A percentile compares a stretch with the other conserved stretches of the same genome.
Evolutionary conservation across 2,329 filamentous ascomycete species (phyloP).

Genomic region (Neospermospora avenae): DNA sequence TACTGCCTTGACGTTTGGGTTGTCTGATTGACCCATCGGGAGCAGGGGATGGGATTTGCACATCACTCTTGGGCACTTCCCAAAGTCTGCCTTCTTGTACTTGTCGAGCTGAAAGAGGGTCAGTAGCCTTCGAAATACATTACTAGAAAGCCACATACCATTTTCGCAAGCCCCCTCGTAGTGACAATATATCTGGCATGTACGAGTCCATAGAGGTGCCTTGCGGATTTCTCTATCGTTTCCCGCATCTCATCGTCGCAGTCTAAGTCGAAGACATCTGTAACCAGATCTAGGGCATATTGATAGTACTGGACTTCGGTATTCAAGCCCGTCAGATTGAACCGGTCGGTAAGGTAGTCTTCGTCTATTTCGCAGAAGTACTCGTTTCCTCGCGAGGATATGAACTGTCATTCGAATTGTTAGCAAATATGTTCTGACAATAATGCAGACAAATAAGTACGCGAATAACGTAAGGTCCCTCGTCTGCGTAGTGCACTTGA

Average conservation of each 20-base stretch:
- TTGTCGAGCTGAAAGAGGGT: slow-evolving; percentile 76
- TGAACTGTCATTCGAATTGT: slow-evolving; percentile 64
- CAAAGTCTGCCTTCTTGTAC: slow-evolving; percentile 97
- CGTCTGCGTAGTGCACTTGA: background rate
- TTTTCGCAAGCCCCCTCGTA: slow-evolving; percentile 88
- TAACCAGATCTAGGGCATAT: slow-evolving; percentile 95
- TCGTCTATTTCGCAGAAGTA: slow-evolving; percentile 99
- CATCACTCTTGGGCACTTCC: slow-evolving; percentile 94
- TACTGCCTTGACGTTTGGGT: slow-evolving; percentile 82
- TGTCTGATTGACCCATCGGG: slow-evolving; percentile 90
- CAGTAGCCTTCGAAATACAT: slow-evolving; percentile 12
- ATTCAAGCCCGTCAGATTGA: slow-evolving; percentile 96
- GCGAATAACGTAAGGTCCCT: background rate
- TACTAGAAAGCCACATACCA: slow-evolving; percentile 61
- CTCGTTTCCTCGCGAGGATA: slow-evolving; percentile 94
- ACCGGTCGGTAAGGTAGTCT: slow-evolving; percentile 95
- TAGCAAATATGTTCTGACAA: slow-evolving; percentile 20
- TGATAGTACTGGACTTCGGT: slow-evolving; percentile 98
- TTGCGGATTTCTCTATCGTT: slow-evolving; percentile 94
- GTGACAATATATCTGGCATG: slow-evolving; percentile 97
- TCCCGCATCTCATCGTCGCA: slow-evolving; percentile 98
- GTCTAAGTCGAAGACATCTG: slow-evolving; percentile 97
- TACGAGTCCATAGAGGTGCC: slow-evolving; percentile 92
- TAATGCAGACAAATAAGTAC: background rate
- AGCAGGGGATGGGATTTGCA: slow-evolving; percentile 91